Percentiles rank a stretch among this genome's conserved stretches.
Conservation (phyloP, 1,139 yeast genomes). For the Geotrichum klebahnii region DNA sequence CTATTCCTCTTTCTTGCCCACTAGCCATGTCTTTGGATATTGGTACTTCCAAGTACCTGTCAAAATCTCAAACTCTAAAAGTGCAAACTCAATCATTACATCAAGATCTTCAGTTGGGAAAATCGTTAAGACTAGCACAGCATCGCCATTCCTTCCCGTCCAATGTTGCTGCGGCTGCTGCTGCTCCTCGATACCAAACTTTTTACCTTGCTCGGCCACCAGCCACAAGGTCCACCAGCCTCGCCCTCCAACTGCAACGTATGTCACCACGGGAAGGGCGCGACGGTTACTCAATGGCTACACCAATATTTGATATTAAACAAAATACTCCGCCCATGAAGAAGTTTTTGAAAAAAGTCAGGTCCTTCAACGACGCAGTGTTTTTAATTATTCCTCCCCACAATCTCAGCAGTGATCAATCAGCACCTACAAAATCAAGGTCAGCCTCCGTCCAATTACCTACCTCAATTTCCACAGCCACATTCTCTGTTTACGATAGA, state of each 20-base stretch:
- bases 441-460: no score
- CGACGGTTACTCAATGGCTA: not conserved
- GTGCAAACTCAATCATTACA: no score
- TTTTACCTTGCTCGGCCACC: not conserved
- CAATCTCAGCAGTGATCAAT: not conserved
- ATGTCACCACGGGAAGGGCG: not conserved
- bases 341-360: constrained; percentile 9
- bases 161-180: no score
- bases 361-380: constrained; percentile 8
- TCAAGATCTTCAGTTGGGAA: no score
- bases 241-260: not conserved
- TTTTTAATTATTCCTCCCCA: constrained; percentile 3
- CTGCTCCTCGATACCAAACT: no score
- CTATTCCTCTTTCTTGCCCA: no score
- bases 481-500: constrained; percentile 9
- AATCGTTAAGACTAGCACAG: no score
- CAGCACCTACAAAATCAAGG: not conserved
- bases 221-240: not conserved
- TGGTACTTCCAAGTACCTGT: no score
- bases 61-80: no score
- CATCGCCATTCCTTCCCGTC: no score
- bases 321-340: constrained; percentile 5
- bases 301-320: constrained; percentile 8
- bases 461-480: not conserved
- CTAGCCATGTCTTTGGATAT: no score